These are phyloP conservation scores for Phaeosphaeria sp. DNA, from an alignment of 2,329 filamentous ascomycete species.

Conservation along the genomic window DNA sequence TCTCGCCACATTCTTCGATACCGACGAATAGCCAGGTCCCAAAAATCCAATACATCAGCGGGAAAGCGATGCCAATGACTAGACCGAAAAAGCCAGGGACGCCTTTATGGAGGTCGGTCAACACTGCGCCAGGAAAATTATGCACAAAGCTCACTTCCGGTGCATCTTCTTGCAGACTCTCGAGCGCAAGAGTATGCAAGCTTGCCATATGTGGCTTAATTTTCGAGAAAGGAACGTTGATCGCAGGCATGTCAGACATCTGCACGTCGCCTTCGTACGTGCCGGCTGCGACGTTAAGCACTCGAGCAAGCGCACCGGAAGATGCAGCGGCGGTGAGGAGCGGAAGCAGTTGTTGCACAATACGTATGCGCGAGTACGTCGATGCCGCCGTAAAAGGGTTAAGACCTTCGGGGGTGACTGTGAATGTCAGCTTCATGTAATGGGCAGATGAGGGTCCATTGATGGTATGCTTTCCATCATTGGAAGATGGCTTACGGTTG, in stretches of 20 bases:
- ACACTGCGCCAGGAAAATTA: conserved; percentile 27
- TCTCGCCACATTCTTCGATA: conserved; percentile 35
- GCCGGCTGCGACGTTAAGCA: conserved; percentile 31
- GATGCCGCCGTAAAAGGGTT: conserved; percentile 33
- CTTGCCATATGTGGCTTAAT: conserved; percentile 25
- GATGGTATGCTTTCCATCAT: not conserved
- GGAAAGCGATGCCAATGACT: conserved; percentile 1
- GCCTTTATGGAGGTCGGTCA: conserved; percentile 16
- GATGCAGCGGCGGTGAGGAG: conserved; percentile 33
- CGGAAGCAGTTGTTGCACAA: conserved; percentile 46
- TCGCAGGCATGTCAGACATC: conserved; percentile 24
- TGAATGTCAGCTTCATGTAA: not conserved
- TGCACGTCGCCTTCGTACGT: conserved; percentile 15
- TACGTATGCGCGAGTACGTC: conserved; percentile 46
- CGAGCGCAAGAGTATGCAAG: conserved; percentile 33
- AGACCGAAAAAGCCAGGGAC: conserved; percentile 2
- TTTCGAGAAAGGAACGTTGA: conserved; percentile 24
- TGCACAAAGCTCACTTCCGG: conserved; percentile 34
- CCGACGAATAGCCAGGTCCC: conserved; percentile 16
- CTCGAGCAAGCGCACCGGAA: conserved; percentile 25
- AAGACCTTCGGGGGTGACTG: conserved; percentile 41
- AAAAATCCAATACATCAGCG: conserved; percentile 18
- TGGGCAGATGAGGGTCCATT: not conserved
- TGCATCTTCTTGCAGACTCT: conserved; percentile 22
- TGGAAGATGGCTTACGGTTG: not conserved